Conservation (phyloP, 1,284 basidiomycete species). For the Gymnopus androsaceus region DNA sequence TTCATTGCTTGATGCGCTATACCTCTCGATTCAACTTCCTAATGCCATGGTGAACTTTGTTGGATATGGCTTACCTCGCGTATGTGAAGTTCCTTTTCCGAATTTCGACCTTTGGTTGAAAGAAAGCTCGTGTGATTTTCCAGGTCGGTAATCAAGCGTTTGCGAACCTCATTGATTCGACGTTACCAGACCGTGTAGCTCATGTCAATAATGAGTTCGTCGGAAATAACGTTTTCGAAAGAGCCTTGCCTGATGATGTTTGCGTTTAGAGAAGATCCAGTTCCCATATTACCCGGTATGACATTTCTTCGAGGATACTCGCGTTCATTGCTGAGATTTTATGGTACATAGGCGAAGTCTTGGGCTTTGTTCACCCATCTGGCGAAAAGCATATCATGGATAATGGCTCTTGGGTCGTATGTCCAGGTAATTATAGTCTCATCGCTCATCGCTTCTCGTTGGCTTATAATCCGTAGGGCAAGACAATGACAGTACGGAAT, state of each 20-base stretch:
- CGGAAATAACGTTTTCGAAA: constrained; percentile 19
- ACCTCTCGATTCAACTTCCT: constrained; percentile 34
- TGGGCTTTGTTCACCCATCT: constrained; percentile 56
- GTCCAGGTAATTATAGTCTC: background rate
- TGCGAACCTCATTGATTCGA: constrained; percentile 58
- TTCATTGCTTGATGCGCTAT: constrained; percentile 45
- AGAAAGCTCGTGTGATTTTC: background rate
- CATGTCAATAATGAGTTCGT: constrained; percentile 52
- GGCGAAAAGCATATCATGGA: constrained; percentile 61
- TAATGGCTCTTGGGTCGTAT: background rate
- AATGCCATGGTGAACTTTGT: constrained; percentile 34
- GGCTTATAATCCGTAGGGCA: constrained; percentile 38
- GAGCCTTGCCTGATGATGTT: constrained; percentile 14
- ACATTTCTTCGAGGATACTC: background rate
- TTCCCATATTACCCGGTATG: constrained; percentile 35
- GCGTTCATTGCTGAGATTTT: background rate
- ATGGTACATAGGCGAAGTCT: constrained; percentile 39
- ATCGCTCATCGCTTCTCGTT: background rate
- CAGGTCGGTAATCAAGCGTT: constrained; percentile 64
- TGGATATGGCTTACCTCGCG: constrained; percentile 60
- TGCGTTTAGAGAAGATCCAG: constrained; percentile 37
- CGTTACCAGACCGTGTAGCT: constrained; percentile 31
- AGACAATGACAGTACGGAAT: constrained; percentile 53
- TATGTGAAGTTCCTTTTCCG: constrained; percentile 24
- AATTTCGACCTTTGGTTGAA: background rate